phyloP scores from a whole-genome alignment of 345 rosid species.

The Psidium guajava region DNA sequence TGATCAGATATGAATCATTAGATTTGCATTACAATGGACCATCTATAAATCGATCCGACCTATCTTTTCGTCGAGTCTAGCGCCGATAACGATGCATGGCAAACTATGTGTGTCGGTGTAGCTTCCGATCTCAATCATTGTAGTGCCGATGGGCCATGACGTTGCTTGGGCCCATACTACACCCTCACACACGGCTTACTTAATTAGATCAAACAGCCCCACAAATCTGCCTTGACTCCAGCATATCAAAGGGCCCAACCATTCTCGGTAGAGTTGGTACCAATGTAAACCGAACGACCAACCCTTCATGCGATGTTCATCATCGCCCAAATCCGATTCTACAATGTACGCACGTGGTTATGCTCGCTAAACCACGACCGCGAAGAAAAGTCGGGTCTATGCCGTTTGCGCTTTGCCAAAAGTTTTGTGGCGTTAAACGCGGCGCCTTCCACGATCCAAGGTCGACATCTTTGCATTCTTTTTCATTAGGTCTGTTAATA shows the following conservation, averaged over 20 bases:
- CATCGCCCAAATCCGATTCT: background rate
- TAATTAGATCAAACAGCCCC: background rate
- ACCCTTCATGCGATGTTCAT: background rate
- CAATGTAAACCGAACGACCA: background rate
- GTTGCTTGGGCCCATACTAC: background rate
- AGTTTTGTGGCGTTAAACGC: background rate
- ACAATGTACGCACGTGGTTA: background rate
- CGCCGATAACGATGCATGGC: background rate
- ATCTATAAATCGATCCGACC: too few species aligned
- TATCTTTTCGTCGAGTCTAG: background rate
- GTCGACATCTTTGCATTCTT: background rate
- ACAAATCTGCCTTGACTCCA: background rate
- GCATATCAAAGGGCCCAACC: background rate
- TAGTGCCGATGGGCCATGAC: background rate
- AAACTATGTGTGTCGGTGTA: accelerated
- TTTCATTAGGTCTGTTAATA: too few species aligned
- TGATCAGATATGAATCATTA: too few species aligned
- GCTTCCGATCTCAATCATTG: background rate
- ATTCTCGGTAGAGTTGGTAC: background rate
- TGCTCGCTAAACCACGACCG: background rate
- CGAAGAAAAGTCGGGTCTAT: background rate
- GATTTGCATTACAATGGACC: too few species aligned
- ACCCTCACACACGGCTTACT: background rate
- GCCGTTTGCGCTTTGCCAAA: background rate
- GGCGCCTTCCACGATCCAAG: background rate